Conservation (phyloP, 2,329 filamentous ascomycete species). For the Tolypocladium tropicale region DNA sequence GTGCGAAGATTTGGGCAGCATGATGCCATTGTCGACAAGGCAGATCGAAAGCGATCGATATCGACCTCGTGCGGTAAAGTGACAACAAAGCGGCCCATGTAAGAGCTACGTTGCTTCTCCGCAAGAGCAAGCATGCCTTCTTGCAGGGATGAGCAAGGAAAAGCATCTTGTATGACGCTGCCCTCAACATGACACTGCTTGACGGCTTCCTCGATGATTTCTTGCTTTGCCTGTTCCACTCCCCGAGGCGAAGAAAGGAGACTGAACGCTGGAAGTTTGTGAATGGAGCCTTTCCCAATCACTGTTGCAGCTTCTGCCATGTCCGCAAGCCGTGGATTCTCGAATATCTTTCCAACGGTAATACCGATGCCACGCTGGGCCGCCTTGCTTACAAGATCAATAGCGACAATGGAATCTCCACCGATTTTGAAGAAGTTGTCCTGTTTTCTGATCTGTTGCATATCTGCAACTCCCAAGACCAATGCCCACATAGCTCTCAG, state of each 20-base stretch:
- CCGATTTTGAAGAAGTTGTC: slow-evolving; percentile 1
- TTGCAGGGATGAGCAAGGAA: slow-evolving; percentile 27
- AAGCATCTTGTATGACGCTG: slow-evolving; percentile 18
- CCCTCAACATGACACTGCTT: not conserved
- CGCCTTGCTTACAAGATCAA: not conserved
- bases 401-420: not conserved
- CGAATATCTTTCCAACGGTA: not conserved
- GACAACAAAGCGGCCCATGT: slow-evolving; percentile 20
- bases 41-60: slow-evolving; percentile 13
- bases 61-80: slow-evolving; percentile 10
- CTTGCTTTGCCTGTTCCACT: not conserved
- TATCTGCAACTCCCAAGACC: not conserved
- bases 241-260: not conserved
- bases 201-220: not conserved
- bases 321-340: not conserved
- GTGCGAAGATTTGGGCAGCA: slow-evolving; percentile 6
- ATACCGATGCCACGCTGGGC: not conserved
- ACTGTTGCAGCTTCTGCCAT: not conserved
- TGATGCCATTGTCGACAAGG: slow-evolving; percentile 12
- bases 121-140: slow-evolving; percentile 26
- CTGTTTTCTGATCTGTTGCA: not conserved
- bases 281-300: not conserved
- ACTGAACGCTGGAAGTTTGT: not conserved
- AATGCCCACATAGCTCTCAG: not conserved
- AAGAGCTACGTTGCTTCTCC: slow-evolving; percentile 18